Percentiles rank a stretch among this genome's conserved stretches.
phyloP scores from a whole-genome alignment of 2,329 filamentous ascomycete genomes.

The Dendrostoma leiphaemia region DNA sequence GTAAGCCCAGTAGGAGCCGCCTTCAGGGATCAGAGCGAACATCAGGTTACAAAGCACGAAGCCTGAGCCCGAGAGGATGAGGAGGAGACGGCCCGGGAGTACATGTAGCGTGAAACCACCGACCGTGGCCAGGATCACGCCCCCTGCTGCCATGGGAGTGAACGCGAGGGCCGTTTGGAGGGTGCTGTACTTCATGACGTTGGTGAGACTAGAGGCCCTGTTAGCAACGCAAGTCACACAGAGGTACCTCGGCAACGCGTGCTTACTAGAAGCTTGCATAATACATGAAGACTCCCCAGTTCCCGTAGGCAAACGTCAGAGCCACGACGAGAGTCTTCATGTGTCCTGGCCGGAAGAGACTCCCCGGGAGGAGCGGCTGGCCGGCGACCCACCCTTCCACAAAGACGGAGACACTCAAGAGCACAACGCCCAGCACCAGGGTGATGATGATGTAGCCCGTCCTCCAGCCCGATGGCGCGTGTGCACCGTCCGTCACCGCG shows the following conservation, averaged over 20 bases:
- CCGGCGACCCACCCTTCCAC: slow-evolving; percentile 69
- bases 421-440: slow-evolving; percentile 59
- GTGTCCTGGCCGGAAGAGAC: slow-evolving; percentile 67
- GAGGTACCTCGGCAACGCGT: slow-evolving; percentile 34
- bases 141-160: slow-evolving; percentile 65
- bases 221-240: slow-evolving; percentile 47
- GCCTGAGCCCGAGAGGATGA: slow-evolving; percentile 60
- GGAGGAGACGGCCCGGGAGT: slow-evolving; percentile 60
- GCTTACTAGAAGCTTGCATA: slow-evolving; percentile 69
- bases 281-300: slow-evolving; percentile 66
- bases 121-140: slow-evolving; percentile 60
- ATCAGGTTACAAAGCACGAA: slow-evolving; percentile 58
- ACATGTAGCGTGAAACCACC: slow-evolving; percentile 68
- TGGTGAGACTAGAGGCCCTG: slow-evolving; percentile 53
- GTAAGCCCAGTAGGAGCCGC: slow-evolving; percentile 69
- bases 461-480: slow-evolving; percentile 68
- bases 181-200: slow-evolving; percentile 56
- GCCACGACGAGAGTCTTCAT: slow-evolving; percentile 63
- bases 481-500: slow-evolving; percentile 70
- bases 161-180: slow-evolving; percentile 68
- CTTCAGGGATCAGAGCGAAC: slow-evolving; percentile 61
- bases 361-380: slow-evolving; percentile 67
- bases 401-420: slow-evolving; percentile 62
- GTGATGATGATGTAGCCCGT: slow-evolving; percentile 70
- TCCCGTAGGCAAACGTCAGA: slow-evolving; percentile 67